phyloP scores from a whole-genome alignment of 177 flowering plant species.

The Tripterygium wilfordii region DNA sequence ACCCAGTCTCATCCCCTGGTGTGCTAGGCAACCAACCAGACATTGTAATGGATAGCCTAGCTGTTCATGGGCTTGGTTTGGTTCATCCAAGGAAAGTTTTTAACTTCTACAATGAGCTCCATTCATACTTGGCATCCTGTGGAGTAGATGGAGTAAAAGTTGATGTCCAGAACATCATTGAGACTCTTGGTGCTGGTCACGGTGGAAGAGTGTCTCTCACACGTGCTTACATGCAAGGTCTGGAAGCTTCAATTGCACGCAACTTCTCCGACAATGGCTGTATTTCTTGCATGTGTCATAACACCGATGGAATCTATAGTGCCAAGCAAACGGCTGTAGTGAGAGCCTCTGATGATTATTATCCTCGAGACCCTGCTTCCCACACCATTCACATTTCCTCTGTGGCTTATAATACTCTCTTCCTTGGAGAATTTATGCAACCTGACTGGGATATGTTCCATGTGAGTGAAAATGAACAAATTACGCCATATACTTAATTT shows the following conservation, averaged over 20 bases:
- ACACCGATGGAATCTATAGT: conserved; percentile 71
- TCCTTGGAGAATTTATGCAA: conserved; percentile 93
- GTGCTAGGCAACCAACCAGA: conserved; percentile 68
- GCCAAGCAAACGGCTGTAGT: conserved; percentile 73
- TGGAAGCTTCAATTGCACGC: conserved; percentile 65
- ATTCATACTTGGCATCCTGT: conserved; percentile 70
- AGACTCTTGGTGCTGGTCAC: conserved; percentile 73
- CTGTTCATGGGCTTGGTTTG: conserved; percentile 68
- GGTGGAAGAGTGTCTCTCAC: conserved; percentile 84
- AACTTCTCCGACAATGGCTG: conserved; percentile 79
- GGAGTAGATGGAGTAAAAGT: conserved; percentile 89
- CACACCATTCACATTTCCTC: conserved; percentile 88
- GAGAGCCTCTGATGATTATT: conserved; percentile 88
- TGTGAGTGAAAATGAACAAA: conserved; percentile 30
- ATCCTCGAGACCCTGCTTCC: conserved; percentile 81
- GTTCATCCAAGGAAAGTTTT: conserved; percentile 69
- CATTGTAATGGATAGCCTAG: conserved; percentile 65
- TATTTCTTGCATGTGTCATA: conserved; percentile 84
- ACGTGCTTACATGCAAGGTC: conserved; percentile 63
- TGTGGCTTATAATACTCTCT: conserved; percentile 74
- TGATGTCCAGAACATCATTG: conserved; percentile 80
- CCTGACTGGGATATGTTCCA: conserved; percentile 98
- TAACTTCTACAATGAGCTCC: conserved; percentile 83
- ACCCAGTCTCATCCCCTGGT: conserved; percentile 74
- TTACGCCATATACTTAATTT: too few species aligned